phyloP scores from a whole-genome alignment of 495 filamentous ascomycete genomes.

The Hypoxylon subgilvum region DNA sequence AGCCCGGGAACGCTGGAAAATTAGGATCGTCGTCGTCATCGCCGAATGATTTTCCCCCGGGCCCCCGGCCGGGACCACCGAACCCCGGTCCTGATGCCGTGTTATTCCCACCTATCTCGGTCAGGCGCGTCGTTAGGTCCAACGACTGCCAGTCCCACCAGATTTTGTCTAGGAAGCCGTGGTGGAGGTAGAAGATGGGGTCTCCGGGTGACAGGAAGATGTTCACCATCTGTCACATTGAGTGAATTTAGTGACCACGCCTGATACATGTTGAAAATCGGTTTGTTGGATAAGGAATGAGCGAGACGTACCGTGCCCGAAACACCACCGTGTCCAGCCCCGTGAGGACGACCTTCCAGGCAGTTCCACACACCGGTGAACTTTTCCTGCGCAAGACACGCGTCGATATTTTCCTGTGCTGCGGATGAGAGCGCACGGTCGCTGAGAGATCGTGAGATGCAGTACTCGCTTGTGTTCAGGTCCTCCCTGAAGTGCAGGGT shows the following conservation, averaged over 20 bases:
- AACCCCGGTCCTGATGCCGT: conserved; percentile 4
- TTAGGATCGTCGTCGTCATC: conserved; percentile 6
- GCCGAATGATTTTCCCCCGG: conserved; percentile 9
- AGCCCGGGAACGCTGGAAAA: background rate
- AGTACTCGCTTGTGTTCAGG: conserved; percentile 37
- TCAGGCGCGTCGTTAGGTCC: conserved; percentile 37
- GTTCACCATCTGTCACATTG: conserved; percentile 40
- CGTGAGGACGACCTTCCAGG: conserved; percentile 48
- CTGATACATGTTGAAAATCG: background rate
- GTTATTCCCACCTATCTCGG: conserved; percentile 42
- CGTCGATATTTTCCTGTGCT: conserved; percentile 31
- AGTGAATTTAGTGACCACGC: too few species aligned
- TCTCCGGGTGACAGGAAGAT: conserved; percentile 45
- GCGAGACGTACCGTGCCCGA: conserved; percentile 35
- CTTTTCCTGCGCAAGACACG: conserved; percentile 37
- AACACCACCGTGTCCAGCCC: conserved; percentile 49
- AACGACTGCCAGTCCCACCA: conserved; percentile 59
- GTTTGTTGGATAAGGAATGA: background rate
- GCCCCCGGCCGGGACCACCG: conserved; percentile 8
- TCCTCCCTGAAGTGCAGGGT: conserved; percentile 47
- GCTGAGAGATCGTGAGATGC: conserved; percentile 44
- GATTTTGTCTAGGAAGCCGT: conserved; percentile 57
- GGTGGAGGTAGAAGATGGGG: conserved; percentile 60
- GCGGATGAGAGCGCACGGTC: conserved; percentile 32
- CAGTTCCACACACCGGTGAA: conserved; percentile 47